phyloP scores from a whole-genome alignment of 2,329 filamentous ascomycete species.

The Sclerotinia subarctica region DNA sequence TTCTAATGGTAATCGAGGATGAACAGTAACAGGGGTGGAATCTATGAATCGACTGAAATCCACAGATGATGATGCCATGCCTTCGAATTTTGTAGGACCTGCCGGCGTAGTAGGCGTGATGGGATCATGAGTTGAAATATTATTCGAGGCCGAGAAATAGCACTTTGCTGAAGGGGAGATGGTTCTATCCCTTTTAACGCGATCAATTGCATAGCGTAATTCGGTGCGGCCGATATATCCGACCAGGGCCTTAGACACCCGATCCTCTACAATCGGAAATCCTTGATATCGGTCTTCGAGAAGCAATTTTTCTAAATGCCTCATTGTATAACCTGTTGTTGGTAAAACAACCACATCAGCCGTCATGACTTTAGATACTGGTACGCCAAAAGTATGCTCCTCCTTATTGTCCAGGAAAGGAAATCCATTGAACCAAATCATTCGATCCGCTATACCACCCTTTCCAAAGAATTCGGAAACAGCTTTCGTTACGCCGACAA shows the following conservation, averaged over 20 bases:
- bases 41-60: slow-evolving; percentile 90
- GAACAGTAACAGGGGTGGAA: slow-evolving; percentile 82
- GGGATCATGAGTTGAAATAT: slow-evolving; percentile 43
- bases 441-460: slow-evolving; percentile 92
- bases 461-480: slow-evolving; percentile 90
- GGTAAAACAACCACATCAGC: slow-evolving; percentile 71
- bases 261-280: slow-evolving; percentile 84
- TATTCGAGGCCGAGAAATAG: slow-evolving; percentile 54
- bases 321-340: slow-evolving; percentile 68
- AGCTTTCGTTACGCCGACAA: slow-evolving; percentile 93
- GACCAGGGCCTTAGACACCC: slow-evolving; percentile 66
- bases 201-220: slow-evolving; percentile 83
- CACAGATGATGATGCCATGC: slow-evolving; percentile 56
- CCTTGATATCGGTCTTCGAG: slow-evolving; percentile 81
- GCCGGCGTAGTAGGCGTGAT: slow-evolving; percentile 29
- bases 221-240: slow-evolving; percentile 94
- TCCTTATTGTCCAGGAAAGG: slow-evolving; percentile 97
- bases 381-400: slow-evolving; percentile 92
- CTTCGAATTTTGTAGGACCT: slow-evolving; percentile 53
- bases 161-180: slow-evolving; percentile 69
- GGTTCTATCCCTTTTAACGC: slow-evolving; percentile 65
- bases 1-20: slow-evolving; percentile 86
- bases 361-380: slow-evolving; percentile 88
- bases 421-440: slow-evolving; percentile 99
- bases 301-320: slow-evolving; percentile 73